Percentiles rank a stretch among this genome's conserved stretches.
phyloP scores from a whole-genome alignment of 179 eudicot species.

The Corrigiola litoralis region DNA sequence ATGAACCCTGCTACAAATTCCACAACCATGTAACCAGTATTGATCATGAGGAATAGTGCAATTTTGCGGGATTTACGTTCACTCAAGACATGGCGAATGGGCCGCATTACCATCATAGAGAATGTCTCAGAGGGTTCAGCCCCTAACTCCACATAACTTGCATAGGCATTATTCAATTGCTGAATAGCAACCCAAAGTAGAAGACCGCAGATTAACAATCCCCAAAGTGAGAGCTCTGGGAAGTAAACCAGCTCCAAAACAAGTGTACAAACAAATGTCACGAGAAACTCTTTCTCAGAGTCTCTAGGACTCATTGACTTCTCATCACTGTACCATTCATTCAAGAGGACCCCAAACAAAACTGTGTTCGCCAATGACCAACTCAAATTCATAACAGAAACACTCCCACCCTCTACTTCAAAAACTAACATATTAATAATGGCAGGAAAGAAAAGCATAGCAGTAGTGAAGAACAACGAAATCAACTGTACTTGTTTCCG shows the following conservation, averaged over 20 bases:
- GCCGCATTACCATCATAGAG: constrained; percentile 55
- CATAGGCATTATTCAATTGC: constrained; percentile 46
- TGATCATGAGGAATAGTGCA: constrained; percentile 92
- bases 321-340: constrained; percentile 75
- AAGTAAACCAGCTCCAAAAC: constrained; percentile 80
- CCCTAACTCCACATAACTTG: constrained; percentile 59
- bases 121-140: constrained; percentile 58
- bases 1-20: constrained; percentile 94
- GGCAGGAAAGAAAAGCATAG: constrained; percentile 77
- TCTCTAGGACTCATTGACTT: constrained; percentile 51
- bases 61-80: constrained; percentile 98
- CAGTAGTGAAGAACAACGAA: constrained; percentile 74
- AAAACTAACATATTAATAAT: constrained; percentile 69
- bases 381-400: constrained; percentile 56
- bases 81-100: constrained; percentile 75
- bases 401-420: constrained; percentile 71
- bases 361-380: constrained; percentile 95
- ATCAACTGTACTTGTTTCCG: constrained; percentile 56
- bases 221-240: constrained; percentile 95
- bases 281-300: constrained; percentile 72
- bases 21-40: constrained; percentile 89
- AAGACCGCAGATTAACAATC: constrained; percentile 73
- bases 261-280: constrained; percentile 71
- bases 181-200: constrained; percentile 68
- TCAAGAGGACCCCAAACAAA: constrained; percentile 85